Evolutionary conservation across 2,329 filamentous ascomycete genomes (phyloP).

Genomic region (Xylariaceae sp.): DNA sequence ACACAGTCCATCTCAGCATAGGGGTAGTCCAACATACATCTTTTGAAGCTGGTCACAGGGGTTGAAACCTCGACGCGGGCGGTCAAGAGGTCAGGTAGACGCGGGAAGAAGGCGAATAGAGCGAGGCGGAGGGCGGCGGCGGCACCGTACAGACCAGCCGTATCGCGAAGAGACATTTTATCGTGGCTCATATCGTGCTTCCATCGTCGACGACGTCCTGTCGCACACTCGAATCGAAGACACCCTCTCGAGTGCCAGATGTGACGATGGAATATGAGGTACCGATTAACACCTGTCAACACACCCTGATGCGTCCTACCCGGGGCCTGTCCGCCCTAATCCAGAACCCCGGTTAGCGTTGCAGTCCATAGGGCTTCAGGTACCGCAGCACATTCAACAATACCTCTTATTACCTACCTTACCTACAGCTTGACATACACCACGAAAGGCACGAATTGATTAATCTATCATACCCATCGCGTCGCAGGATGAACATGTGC

Average conservation of each 20-base stretch:
- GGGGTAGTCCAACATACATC: slow-evolving; percentile 57
- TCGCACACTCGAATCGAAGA: too few relatives aligned
- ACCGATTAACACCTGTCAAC: background rate
- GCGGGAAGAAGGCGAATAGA: slow-evolving; percentile 78
- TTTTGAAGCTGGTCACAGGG: slow-evolving; percentile 95
- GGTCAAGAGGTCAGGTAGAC: slow-evolving; percentile 79
- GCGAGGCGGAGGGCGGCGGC: slow-evolving; percentile 77
- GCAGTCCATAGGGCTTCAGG: too few relatives aligned
- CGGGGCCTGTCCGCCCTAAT: too few relatives aligned
- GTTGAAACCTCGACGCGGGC: slow-evolving; percentile 95
- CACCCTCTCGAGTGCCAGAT: too few relatives aligned
- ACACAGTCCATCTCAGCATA: background rate
- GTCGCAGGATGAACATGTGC: too few relatives aligned
- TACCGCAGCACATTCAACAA: too few relatives aligned
- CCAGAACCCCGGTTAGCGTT: too few relatives aligned
- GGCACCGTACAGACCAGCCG: slow-evolving; percentile 67
- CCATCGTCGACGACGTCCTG: slow-evolving; percentile 25
- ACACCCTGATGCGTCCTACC: too few relatives aligned
- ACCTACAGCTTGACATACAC: too few relatives aligned
- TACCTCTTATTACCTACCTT: too few relatives aligned
- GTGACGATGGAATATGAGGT: background rate
- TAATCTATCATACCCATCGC: too few relatives aligned
- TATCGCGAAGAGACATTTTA: slow-evolving; percentile 38
- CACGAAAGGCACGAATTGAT: too few relatives aligned
- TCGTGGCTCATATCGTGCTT: slow-evolving; percentile 30